phyloP scores from a whole-genome alignment of 2,329 filamentous ascomycete species.

The Helminthosporium solani region DNA sequence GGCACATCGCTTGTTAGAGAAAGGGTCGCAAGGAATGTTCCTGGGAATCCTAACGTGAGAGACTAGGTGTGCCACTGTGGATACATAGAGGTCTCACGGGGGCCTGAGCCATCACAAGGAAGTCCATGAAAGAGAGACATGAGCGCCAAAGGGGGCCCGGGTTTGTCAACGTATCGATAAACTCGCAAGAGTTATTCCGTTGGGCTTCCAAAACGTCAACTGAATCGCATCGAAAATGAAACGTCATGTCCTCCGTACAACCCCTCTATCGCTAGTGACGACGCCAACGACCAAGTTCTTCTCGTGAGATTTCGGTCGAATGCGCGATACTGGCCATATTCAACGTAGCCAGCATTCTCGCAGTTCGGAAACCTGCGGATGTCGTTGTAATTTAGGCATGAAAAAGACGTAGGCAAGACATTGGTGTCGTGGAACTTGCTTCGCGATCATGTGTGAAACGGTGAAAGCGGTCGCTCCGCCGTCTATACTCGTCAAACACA shows the following conservation, averaged over 20 bases:
- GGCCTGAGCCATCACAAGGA: background rate
- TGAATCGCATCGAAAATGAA: too few species aligned
- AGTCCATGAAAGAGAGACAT: background rate
- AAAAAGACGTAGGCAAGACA: background rate
- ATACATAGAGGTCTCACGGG: background rate
- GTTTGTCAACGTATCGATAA: background rate
- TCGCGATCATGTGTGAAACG: background rate
- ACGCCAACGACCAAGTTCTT: too few species aligned
- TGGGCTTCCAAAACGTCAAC: too few species aligned
- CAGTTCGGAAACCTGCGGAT: background rate
- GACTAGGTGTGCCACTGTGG: background rate
- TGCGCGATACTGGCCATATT: background rate
- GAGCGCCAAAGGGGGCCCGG: background rate
- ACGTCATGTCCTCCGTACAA: too few species aligned
- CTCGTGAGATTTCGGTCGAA: background rate
- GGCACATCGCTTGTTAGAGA: constrained; percentile 1
- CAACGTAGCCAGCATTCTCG: background rate
- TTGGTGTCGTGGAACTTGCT: background rate
- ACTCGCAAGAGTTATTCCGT: too few species aligned
- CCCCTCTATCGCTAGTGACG: too few species aligned
- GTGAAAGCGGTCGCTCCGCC: background rate
- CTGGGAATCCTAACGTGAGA: background rate
- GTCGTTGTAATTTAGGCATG: background rate
- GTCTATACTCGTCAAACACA: background rate
- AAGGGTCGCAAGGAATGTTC: constrained; percentile 1